These are phyloP conservation scores for Penicillium mononematosum DNA, from an alignment of 495 filamentous ascomycete species.

Conservation along the genomic window DNA sequence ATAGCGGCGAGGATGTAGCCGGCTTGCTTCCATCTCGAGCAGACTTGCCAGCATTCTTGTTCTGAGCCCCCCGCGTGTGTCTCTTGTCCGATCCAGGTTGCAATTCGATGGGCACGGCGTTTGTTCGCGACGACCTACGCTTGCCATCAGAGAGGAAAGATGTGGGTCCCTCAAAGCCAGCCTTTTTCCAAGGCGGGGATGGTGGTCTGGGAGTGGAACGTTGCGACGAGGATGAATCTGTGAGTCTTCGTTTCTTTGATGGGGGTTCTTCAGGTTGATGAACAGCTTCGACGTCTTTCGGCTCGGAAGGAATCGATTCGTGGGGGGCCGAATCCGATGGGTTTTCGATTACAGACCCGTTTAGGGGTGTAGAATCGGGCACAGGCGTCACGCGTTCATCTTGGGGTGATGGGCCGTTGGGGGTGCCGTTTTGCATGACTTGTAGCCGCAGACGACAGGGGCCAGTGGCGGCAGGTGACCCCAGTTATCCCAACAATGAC, in stretches of 20 bases:
- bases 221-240: constrained; percentile 44
- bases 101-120: constrained; percentile 66
- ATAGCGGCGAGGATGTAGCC: constrained; percentile 36
- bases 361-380: constrained; percentile 25
- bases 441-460: constrained; percentile 50
- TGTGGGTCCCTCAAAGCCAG: constrained; percentile 81
- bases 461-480: constrained; percentile 52
- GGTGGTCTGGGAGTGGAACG: constrained; percentile 51
- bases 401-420: constrained; percentile 47
- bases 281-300: constrained; percentile 34
- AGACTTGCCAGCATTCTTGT: constrained; percentile 29
- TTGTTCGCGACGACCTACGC: constrained; percentile 83
- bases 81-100: constrained; percentile 66
- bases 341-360: constrained; percentile 27
- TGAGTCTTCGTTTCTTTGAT: constrained; percentile 72
- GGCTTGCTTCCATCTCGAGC: constrained; percentile 25
- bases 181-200: constrained; percentile 94
- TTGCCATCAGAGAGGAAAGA: constrained; percentile 78
- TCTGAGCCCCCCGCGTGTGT: constrained; percentile 48
- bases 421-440: constrained; percentile 61
- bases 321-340: constrained; percentile 27
- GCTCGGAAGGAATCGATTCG: constrained; percentile 33
- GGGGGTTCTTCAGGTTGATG: constrained; percentile 55
- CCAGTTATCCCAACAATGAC: constrained; percentile 65
- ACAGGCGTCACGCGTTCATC: constrained; percentile 47